These are phyloP conservation scores for Arachis hypogaea DNA, from an alignment of 306 rosid species.

Conservation along the genomic window DNA sequence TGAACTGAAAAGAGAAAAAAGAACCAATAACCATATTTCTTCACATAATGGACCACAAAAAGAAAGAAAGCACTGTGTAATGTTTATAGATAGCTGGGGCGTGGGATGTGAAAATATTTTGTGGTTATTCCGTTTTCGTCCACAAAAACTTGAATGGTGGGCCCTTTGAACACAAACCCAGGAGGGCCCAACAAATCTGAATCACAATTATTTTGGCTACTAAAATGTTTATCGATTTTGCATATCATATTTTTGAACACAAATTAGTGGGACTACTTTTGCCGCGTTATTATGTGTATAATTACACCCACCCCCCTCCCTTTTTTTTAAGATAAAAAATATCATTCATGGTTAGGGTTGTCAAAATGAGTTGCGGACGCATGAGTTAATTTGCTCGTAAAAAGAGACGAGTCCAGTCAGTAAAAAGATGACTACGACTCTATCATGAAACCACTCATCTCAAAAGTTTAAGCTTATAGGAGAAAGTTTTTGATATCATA, in stretches of 20 bases:
- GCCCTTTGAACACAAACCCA: conserved; percentile 1
- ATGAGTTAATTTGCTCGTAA: too few species aligned
- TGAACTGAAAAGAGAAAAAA: neutral
- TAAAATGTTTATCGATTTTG: neutral
- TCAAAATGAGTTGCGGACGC: too few species aligned
- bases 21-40: neutral
- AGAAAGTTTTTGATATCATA: too few species aligned
- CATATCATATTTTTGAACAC: neutral
- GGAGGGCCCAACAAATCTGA: conserved; percentile 16
- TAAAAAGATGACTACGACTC: too few species aligned
- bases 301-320: too few species aligned
- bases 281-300: neutral
- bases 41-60: neutral
- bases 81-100: neutral
- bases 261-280: neutral
- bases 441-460: too few species aligned
- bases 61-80: neutral
- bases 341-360: too few species aligned
- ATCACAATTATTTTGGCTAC: neutral
- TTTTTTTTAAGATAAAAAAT: too few species aligned
- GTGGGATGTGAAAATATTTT: neutral
- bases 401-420: too few species aligned
- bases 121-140: neutral
- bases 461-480: too few species aligned
- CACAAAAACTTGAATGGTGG: conserved; percentile 23